Conservation (phyloP, 73 alveolate genomes). For the Paramecium primaurelia region DNA sequence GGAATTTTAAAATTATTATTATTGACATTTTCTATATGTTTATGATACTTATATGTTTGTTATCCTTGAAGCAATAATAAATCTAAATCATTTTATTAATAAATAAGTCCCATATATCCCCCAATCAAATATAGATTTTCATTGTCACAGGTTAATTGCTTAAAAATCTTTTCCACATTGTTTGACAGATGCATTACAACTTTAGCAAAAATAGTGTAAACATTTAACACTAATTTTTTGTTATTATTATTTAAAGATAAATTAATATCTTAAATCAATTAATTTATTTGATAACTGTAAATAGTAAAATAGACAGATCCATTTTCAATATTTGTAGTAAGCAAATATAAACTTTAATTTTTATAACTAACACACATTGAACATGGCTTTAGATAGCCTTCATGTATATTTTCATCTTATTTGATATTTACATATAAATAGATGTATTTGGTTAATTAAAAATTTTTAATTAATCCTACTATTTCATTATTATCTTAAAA, state of each 20-base stretch:
- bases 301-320: conserved; percentile 4
- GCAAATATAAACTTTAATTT: background rate
- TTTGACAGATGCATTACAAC: background rate
- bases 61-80: background rate
- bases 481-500: background rate
- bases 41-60: background rate
- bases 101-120: background rate
- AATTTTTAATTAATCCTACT: background rate
- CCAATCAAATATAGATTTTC: background rate
- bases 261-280: conserved; percentile 8
- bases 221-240: background rate
- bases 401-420: background rate
- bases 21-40: background rate
- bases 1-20: conserved; percentile 20
- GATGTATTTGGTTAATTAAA: background rate
- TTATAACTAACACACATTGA: conserved; percentile 19
- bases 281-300: conserved; percentile 5
- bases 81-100: background rate
- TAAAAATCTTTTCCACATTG: background rate
- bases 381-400: background rate
- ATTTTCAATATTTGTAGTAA: background rate
- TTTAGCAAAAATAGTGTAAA: background rate
- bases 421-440: background rate
- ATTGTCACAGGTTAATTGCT: background rate
- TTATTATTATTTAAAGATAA: background rate